Evolutionary conservation across 1,139 yeast genomes (phyloP).

Genomic region (Lodderomyces pseudojiufengensis): DNA sequence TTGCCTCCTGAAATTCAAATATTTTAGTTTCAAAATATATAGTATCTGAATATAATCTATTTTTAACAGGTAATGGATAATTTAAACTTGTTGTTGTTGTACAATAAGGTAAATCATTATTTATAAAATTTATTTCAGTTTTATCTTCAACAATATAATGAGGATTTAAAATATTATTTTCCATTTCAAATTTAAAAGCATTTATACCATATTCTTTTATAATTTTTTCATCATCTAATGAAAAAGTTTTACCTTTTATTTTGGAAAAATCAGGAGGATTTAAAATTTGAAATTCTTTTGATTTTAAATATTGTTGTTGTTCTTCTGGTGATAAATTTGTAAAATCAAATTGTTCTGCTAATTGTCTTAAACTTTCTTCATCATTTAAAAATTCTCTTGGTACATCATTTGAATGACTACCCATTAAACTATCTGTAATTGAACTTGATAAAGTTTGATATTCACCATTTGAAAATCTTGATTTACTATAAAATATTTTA

Average conservation of each 20-base stretch:
- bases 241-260: conserved; percentile 30
- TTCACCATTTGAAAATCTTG: conserved; percentile 13
- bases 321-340: conserved; percentile 42
- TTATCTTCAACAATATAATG: conserved; percentile 55
- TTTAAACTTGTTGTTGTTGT: conserved; percentile 52
- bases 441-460: conserved; percentile 14
- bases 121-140: conserved; percentile 55
- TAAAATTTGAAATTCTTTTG: conserved; percentile 31
- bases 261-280: conserved; percentile 33
- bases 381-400: conserved; percentile 43
- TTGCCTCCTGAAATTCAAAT: conserved; percentile 36
- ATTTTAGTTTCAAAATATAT: conserved; percentile 71
- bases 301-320: conserved; percentile 33
- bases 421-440: conserved; percentile 18
- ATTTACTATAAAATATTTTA: conserved; percentile 13
- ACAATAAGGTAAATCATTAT: conserved; percentile 40
- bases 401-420: conserved; percentile 19
- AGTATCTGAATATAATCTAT: conserved; percentile 53
- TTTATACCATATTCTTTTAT: conserved; percentile 39
- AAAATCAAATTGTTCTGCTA: conserved; percentile 39
- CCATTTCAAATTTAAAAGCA: conserved; percentile 44
- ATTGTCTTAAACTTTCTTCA: conserved; percentile 34
- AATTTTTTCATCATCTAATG: conserved; percentile 27
- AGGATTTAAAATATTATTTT: conserved; percentile 26
- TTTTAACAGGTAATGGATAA: conserved; percentile 58